These are phyloP conservation scores for Xylaria castorea DNA, from an alignment of 495 filamentous ascomycete species.

Conservation along the genomic window DNA sequence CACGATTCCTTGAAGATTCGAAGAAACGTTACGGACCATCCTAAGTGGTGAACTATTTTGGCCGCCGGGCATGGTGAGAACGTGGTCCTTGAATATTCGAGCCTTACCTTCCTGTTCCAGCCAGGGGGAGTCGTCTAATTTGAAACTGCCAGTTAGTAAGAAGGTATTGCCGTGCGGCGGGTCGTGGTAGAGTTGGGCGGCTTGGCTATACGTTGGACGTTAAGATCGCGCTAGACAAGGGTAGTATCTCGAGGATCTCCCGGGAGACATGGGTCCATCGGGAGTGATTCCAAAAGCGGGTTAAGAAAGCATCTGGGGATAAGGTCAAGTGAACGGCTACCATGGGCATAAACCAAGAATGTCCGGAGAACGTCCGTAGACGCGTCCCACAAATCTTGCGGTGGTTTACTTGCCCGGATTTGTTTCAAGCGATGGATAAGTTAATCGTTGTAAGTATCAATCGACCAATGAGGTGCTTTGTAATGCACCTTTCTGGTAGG, in stretches of 20 bases:
- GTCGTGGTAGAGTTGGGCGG: background rate
- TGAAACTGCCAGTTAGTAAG: conserved; percentile 24
- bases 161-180: conserved; percentile 5
- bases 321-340: conserved; percentile 16
- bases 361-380: conserved; percentile 21
- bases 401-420: conserved; percentile 16
- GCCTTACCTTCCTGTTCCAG: conserved; percentile 22
- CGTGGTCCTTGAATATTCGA: background rate
- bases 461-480: conserved; percentile 12
- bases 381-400: background rate
- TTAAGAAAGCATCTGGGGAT: conserved; percentile 10
- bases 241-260: conserved; percentile 15
- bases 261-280: conserved; percentile 7
- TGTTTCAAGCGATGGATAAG: background rate
- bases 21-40: conserved; percentile 20
- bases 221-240: conserved; percentile 27
- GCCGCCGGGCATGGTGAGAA: conserved; percentile 5
- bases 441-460: background rate
- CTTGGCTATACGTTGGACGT: conserved; percentile 15
- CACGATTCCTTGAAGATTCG: conserved; percentile 3
- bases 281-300: conserved; percentile 22
- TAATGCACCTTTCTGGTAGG: background rate
- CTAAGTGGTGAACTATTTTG: background rate
- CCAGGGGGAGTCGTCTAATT: conserved; percentile 20
- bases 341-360: conserved; percentile 11